Base-by-base conservation (phyloP, 306 rosid species). In the Carpinus viminea region DNA sequence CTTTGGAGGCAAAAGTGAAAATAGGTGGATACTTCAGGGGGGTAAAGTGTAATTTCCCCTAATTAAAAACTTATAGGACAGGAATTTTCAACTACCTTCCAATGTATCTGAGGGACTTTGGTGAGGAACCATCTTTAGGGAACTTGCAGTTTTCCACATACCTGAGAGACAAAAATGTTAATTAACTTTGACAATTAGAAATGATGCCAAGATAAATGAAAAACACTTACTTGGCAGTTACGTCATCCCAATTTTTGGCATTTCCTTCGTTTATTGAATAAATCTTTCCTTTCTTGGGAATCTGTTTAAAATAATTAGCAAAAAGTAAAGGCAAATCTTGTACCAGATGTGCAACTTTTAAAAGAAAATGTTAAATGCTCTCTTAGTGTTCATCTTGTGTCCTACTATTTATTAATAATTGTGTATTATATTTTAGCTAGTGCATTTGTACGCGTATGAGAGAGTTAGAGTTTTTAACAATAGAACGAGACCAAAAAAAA, bases 181-280 rank as follows among this genome's bases (percentile, higher is more conserved):
- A 80, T 70, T 64, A 47, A 64, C 60, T 56, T 18, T 5, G 69
- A 2, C 76, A 47, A 66, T 60, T 66, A 47, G 15, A 52, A 36
- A 26, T 41, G 2, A 54, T 2, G 68, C 50, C 34, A 68, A 53
- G 31, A 51, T 21, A 48, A 72, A 65, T 79, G 62, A 55, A 53
- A 55, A 26, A 65, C 28, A 81, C 88, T 60, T 80, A 92, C 96
- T 89, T 89, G 48, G 94, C 74, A 4, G 91, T 90, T 46, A 97
- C 86, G 78, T 87, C 88, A 48, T 92, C 97, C 98, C 98, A 94
- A 70, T 94, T 92, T 85, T 88, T 92, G 31, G 93, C 93, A 82
- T 94, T 94, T 88, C 98, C 97, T 73, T 94, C 98, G 73, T 94
- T 94, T 87, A 94, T 96, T 0, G 98, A 94, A 84, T 94, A 92